These are phyloP conservation scores for Colletotrichum tabaci DNA, from an alignment of 2,329 filamentous ascomycete species.

Conservation along the genomic window DNA sequence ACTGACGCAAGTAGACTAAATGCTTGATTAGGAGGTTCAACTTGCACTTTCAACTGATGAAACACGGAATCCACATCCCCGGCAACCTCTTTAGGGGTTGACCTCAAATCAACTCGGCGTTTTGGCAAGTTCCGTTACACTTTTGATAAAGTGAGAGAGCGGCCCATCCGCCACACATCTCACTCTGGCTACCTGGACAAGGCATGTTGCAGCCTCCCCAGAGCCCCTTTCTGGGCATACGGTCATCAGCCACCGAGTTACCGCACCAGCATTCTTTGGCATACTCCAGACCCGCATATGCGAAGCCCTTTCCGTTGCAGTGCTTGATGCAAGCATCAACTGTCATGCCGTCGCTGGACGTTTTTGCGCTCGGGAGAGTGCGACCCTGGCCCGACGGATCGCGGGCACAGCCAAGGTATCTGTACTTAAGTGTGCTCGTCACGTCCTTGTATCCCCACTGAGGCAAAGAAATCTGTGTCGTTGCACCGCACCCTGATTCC, in stretches of 20 bases:
- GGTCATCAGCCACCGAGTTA: slow-evolving; percentile 45
- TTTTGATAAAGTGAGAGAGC: slow-evolving; percentile 54
- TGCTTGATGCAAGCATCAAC: slow-evolving; percentile 51
- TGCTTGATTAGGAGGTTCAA: not conserved
- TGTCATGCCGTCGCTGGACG: slow-evolving; percentile 52
- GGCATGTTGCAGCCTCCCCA: slow-evolving; percentile 56
- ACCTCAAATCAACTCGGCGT: slow-evolving; percentile 42
- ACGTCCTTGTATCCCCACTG: slow-evolving; percentile 62
- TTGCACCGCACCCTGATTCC: slow-evolving; percentile 51
- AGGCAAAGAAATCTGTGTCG: slow-evolving; percentile 54
- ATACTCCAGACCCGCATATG: slow-evolving; percentile 56
- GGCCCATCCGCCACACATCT: slow-evolving; percentile 46
- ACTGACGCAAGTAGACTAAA: not conserved
- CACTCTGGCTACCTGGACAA: slow-evolving; percentile 37
- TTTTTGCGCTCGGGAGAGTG: slow-evolving; percentile 49
- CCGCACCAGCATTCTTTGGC: slow-evolving; percentile 57
- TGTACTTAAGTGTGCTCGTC: slow-evolving; percentile 60
- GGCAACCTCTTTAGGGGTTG: not conserved
- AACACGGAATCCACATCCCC: not conserved
- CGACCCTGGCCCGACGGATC: slow-evolving; percentile 49
- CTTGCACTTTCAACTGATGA: not conserved
- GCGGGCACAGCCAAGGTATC: slow-evolving; percentile 66
- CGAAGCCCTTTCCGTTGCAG: slow-evolving; percentile 48
- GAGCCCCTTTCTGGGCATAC: slow-evolving; percentile 55
- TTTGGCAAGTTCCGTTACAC: slow-evolving; percentile 50